phyloP scores from a whole-genome alignment of 108 stramenopile genomes.

The Poteriospumella lacustris region DNA sequence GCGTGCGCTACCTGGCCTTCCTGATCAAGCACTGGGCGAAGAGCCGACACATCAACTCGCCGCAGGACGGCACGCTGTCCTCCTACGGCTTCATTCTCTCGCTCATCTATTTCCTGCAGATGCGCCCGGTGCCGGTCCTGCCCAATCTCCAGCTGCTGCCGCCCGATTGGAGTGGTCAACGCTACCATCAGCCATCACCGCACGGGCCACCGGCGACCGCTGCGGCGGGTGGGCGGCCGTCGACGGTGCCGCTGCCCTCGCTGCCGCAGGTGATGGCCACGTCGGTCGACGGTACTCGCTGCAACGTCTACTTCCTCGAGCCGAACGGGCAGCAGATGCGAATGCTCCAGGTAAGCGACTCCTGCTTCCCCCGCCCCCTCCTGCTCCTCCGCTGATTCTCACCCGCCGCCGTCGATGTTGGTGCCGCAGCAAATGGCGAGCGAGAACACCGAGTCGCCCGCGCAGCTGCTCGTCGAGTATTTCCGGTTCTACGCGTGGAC shows the following conservation, averaged over 20 bases:
- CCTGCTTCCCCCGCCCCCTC: no score
- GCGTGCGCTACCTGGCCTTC: slow-evolving; percentile 74
- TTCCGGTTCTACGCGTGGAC: slow-evolving; percentile 80
- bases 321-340: neutral
- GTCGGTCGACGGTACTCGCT: neutral
- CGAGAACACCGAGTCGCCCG: slow-evolving; percentile 42
- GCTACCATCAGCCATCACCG: no score
- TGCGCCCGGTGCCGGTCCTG: slow-evolving; percentile 62
- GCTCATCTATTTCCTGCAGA: slow-evolving; percentile 84
- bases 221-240: no score
- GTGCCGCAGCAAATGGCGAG: neutral
- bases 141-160: slow-evolving; percentile 90
- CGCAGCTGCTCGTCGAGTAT: slow-evolving; percentile 78
- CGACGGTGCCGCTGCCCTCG: no score
- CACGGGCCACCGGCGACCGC: neutral
- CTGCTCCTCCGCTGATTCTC: no score
- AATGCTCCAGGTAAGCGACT: neutral
- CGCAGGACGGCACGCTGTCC: slow-evolving; percentile 82
- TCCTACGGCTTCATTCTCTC: slow-evolving; percentile 93
- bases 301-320: slow-evolving; percentile 17
- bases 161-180: slow-evolving; percentile 36
- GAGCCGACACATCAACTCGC: slow-evolving; percentile 83
- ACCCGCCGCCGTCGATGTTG: no score
- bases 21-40: slow-evolving; percentile 94
- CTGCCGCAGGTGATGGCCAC: neutral